Evolutionary conservation across 2,329 filamentous ascomycete species (phyloP), one percentile per base, ranked within the genome.

Genomic region (Hyphodiscus sp.): DNA sequence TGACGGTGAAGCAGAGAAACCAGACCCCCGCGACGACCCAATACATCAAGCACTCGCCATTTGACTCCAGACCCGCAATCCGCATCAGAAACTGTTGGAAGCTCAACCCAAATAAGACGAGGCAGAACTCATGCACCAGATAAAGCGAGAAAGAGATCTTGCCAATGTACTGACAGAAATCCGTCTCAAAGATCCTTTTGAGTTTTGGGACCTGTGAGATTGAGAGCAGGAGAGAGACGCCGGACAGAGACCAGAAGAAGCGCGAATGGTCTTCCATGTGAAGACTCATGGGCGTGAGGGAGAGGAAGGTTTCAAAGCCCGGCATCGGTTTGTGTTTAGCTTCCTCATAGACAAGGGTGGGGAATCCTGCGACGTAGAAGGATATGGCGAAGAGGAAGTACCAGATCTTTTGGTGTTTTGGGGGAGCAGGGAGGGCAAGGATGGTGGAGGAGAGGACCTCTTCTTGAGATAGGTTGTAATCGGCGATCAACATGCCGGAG

Each of bases 71-170:
- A 4, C 53, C 56, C 11, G 51, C 20, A 8, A 59, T 2, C 8
- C 45, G 19, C 20, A 61, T 48, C 41, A 63, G 2, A 1, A 47
- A 45, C 10, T n/a, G n/a, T 19, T 60, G 52, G 18, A 64, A 18
- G 11, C 18, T 45, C 16, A 55, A 70, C 61, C 45, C 62, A 52
- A 63, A 63, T 9, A 72, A 56, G 15, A 69, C 70, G 9, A 60
- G 41, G 20, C 55, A 58, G 45, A 55, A 63, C 16, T 55, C 53
- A 42, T 82, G 79, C 10, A 80, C 70, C 13, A 82, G 69, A 59
- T 82, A 82, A 3, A 63, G 52, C 16, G 78, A 75, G 57, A 78
- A 82, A 50, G 77, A 79, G 56, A 82, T 76, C 41, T 74, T 73
- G 3, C 76, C 79, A 15, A 78, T 73, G 61, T 82, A 82, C 60